phyloP scores from a whole-genome alignment of 1,284 basidiomycete genomes.

The Rhodotorula sp. region DNA sequence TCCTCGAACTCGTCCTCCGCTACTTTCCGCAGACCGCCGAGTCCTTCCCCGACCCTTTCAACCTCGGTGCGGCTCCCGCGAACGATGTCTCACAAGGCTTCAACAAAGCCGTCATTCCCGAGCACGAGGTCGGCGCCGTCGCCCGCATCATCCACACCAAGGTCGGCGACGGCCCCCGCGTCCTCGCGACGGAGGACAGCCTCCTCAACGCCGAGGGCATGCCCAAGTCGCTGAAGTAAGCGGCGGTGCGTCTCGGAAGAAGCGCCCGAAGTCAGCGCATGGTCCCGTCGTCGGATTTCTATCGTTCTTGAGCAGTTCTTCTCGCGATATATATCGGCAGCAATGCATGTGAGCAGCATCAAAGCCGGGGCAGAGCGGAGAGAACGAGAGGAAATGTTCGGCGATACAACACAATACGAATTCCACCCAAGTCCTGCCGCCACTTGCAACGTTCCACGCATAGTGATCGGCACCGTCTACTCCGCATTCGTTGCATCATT shows the following conservation, averaged over 20 bases:
- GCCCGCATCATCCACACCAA: conserved; percentile 85
- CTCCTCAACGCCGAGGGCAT: conserved; percentile 51
- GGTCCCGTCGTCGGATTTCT: no score
- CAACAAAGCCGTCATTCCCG: conserved; percentile 69
- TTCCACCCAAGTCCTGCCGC: no score
- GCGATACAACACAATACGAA: no score
- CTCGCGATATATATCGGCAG: no score
- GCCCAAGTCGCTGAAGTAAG: conserved; percentile 48
- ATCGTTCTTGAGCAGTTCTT: no score
- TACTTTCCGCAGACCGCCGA: conserved; percentile 76
- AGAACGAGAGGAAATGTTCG: no score
- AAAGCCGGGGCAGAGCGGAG: no score
- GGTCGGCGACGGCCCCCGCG: conserved; percentile 84
- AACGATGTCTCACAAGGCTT: conserved; percentile 64
- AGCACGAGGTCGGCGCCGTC: conserved; percentile 71
- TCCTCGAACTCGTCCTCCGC: conserved; percentile 68
- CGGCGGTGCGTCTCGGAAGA: background rate
- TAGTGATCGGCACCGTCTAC: background rate
- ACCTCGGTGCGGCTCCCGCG: conserved; percentile 53
- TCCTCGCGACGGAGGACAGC: conserved; percentile 48
- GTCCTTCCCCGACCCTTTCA: conserved; percentile 71
- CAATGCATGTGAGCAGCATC: no score
- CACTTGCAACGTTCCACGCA: no score
- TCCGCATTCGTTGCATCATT: background rate
- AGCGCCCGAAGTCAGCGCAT: background rate